Percentiles rank a stretch among this genome's conserved stretches.
phyloP scores from a whole-genome alignment of 768 basidiomycete genomes.

The Lentinula edodes region DNA sequence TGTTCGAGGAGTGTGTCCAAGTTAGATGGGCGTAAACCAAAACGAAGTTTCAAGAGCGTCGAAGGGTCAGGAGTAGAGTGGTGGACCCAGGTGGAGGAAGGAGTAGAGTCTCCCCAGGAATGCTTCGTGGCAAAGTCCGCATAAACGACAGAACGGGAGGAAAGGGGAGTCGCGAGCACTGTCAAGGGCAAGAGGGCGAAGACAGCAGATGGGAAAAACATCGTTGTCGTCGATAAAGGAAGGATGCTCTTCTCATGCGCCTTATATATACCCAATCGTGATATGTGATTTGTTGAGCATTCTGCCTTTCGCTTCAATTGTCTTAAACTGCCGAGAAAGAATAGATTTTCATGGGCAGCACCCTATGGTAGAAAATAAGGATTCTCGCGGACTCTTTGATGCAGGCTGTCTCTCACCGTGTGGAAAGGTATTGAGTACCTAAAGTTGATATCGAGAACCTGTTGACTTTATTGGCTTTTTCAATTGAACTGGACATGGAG shows the following conservation, averaged over 20 bases:
- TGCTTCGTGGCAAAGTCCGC: neutral
- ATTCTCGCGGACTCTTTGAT: neutral
- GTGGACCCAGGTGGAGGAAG: neutral
- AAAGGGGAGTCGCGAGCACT: neutral
- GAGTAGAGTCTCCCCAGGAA: neutral
- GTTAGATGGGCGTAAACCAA: constrained; percentile 25
- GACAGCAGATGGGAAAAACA: neutral
- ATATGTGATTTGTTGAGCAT: neutral
- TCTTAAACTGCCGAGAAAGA: neutral
- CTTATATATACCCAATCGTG: neutral
- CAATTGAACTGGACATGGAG: neutral
- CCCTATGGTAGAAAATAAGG: neutral
- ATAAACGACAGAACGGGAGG: neutral
- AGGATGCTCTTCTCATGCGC: neutral
- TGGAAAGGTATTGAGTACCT: neutral
- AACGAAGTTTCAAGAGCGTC: constrained; percentile 25
- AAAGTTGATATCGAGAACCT: neutral
- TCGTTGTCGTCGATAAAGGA: neutral
- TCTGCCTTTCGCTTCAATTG: neutral
- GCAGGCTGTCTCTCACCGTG: neutral
- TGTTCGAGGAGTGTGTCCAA: constrained; percentile 23
- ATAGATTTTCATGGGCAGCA: neutral
- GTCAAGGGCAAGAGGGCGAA: neutral
- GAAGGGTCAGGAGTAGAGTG: constrained; percentile 5
- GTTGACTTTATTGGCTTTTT: neutral